Base-by-base conservation (phyloP, 2,329 filamentous ascomycete species). In the Leptographium galeiforme region DNA sequence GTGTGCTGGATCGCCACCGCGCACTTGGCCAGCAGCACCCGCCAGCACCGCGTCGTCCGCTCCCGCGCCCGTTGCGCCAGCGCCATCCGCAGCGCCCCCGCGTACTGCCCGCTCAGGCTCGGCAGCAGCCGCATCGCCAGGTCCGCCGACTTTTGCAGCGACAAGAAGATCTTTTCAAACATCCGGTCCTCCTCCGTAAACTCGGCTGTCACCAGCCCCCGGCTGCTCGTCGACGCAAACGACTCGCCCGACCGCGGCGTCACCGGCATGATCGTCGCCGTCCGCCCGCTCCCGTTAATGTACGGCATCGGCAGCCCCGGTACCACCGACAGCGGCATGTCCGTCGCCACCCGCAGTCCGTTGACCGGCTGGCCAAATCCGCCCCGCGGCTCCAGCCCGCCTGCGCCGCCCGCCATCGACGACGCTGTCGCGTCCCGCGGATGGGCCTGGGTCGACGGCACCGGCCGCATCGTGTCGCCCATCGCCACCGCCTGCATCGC, bases 191-290 rank as follows among this genome's bases (percentile, higher is more conserved):
- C 88, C 58, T 89, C 85, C 2, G 77, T 78, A 50, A 83, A 79
- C 50, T 89, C 85, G 11, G 71, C 75, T 46, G 79, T 65, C 8
- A 72, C 70, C 8, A 39, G 36, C 48, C 73, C 74, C 45, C 76
- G 75, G 44, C 76, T 72, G 34, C 72, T 70, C 52, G 74, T 71
- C 0, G 83, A 81, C 2, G 73, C 76, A 64, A 93, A 94, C 0
- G 87, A 88, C 61, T 95, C 89, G 45, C 84, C 86, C 8, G 88
- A 94, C 30, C 87, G 82, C 47, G 89, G 88, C 1, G 88, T 94
- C n/a, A 76, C 76, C 58, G 70, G 81, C 43, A 65, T 76, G 25
- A 74, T 69, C 4, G 73, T 75, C 2, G 75, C 74, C 33, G 75
- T 75, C 25, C 79, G 73, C 14, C 70, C 66, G 12, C 63, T 65